Base-by-base conservation (phyloP, 768 basidiomycete species). In the Amanita phalloides region DNA sequence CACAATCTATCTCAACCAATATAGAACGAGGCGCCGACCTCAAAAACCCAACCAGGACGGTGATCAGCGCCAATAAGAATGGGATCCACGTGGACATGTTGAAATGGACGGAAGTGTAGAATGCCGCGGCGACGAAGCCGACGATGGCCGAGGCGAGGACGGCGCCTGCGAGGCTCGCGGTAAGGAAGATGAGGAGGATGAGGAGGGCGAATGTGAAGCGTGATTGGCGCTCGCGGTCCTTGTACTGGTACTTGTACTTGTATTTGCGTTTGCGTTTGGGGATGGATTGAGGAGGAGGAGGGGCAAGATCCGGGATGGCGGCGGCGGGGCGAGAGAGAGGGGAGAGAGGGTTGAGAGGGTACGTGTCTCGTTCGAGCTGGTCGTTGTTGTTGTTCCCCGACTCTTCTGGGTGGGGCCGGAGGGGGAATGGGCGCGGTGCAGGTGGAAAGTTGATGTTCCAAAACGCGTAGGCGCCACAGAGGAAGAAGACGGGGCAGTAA, bases 71-170 rank as follows among this genome's bases (percentile, higher is more conserved):
- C 45, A 74, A 59, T 30, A 75, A 53, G 51, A 75, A 72, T 1
- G 74, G 74, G 46, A 74, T 69, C 74, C 73, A 76, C 71, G 76
- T 77, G 20, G 75, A 77, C 72, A 79, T 74, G 49, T 73, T 68
- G 44, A 72, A 77, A 43, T 68, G 58, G 13, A 62, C 75, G 0
- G 75, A 67, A 50, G 66, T 66, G 60, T 67, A 79, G 32, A 79
- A 54, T 8, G 71, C 75, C 33, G 67, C 67, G n/a, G 70, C 61
- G n/a, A 67, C 61, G 51, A 73, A 74, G 1, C 75, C 73, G 33
- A 76, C 54, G 5, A 78, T 64, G 3, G 71, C 72, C 9, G 75
- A 72, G 25, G 71, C 68, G n/a, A 74, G 58, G 9, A 73, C 68
- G 3, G 76, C 71, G 0, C 75, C 75, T 39, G 71, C 71, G 6